These are phyloP conservation scores for Rossbeevera mucosa DNA, from an alignment of 768 basidiomycete species.

Conservation along the genomic window DNA sequence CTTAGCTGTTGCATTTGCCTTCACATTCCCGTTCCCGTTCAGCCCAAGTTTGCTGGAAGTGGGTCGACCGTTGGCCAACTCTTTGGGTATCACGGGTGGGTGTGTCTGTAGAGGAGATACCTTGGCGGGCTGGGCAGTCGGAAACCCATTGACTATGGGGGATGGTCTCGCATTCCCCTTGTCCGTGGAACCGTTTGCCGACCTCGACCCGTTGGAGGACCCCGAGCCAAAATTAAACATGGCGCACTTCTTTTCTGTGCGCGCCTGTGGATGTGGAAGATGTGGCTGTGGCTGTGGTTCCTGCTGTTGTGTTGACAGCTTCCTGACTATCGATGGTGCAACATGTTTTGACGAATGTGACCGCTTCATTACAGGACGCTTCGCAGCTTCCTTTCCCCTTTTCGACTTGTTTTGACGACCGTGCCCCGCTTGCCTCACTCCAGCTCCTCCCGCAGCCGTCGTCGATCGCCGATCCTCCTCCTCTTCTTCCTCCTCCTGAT, in stretches of 20 bases:
- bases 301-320: constrained; percentile 22
- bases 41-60: neutral
- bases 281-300: constrained; percentile 1
- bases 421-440: constrained; percentile 6
- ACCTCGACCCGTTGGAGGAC: constrained; percentile 47
- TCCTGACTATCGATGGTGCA: constrained; percentile 27
- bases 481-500: constrained; percentile 16
- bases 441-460: constrained; percentile 9
- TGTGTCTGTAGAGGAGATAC: constrained; percentile 9
- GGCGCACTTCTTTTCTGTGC: constrained; percentile 24
- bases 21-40: constrained; percentile 19
- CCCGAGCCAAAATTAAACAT: constrained; percentile 59
- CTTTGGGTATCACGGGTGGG: constrained; percentile 20
- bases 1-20: constrained; percentile 10
- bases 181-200: constrained; percentile 20
- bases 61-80: constrained; percentile 2
- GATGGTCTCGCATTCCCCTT: constrained; percentile 11
- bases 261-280: constrained; percentile 9
- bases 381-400: constrained; percentile 32
- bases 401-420: constrained; percentile 25
- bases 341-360: constrained; percentile 29
- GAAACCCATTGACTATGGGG: constrained; percentile 6
- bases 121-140: constrained; percentile 9
- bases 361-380: constrained; percentile 25
- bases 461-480: constrained; percentile 23